phyloP scores from a whole-genome alignment of 371 early-diverging fungal species.

The Saksenaea vasiformis region DNA sequence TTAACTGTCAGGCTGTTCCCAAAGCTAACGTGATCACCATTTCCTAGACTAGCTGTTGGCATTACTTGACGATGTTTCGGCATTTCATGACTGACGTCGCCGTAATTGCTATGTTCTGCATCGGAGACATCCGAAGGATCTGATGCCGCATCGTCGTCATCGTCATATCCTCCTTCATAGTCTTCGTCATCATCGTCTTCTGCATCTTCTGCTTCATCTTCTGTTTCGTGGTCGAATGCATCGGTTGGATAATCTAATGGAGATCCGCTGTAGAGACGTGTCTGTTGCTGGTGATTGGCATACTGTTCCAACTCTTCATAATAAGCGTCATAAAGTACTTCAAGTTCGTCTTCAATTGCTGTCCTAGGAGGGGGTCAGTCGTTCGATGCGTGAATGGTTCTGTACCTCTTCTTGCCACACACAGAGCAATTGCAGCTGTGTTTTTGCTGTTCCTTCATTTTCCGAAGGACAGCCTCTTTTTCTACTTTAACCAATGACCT shows the following conservation, averaged over 20 bases:
- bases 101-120: conserved; percentile 8
- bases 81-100: conserved; percentile 10
- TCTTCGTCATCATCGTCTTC: conserved; percentile 31
- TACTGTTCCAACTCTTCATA: conserved; percentile 90
- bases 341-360: conserved; percentile 91
- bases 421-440: conserved; percentile 88
- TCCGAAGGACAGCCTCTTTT: conserved; percentile 88
- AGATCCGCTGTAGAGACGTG: conserved; percentile 37
- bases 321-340: conserved; percentile 90
- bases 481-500: conserved; percentile 84
- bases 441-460: conserved; percentile 93
- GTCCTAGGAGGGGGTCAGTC: conserved; percentile 49
- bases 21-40: conserved; percentile 52
- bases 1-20: conserved; percentile 70
- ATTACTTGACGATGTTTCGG: conserved; percentile 3
- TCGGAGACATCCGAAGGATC: conserved; percentile 51
- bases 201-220: conserved; percentile 28
- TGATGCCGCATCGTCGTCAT: conserved; percentile 51
- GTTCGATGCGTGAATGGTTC: neutral
- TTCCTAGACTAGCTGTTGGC: neutral
- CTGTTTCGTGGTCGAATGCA: conserved; percentile 13
- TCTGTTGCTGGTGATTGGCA: conserved; percentile 75
- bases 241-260: neutral
- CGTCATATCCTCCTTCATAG: conserved; percentile 29
- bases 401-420: conserved; percentile 87